Evolutionary conservation across 148 eudicot species (phyloP), one percentile per base, ranked within the genome.

Genomic region (Arbutus unedo): DNA sequence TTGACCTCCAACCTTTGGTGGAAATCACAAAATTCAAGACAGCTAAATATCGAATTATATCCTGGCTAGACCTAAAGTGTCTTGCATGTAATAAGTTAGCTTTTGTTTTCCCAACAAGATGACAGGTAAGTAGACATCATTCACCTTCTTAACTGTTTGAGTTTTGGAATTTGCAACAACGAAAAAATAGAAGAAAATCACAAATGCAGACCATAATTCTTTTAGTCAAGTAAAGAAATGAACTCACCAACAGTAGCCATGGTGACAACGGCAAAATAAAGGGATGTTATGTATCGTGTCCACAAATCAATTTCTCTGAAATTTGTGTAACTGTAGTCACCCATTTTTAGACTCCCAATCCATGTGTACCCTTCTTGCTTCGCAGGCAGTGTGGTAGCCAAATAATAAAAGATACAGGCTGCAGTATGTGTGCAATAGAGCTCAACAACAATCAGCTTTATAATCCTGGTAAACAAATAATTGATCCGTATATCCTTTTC

Each of bases 401-500:
- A 84, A 82, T 88, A 94, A 83, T 96, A 96, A 84, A 96, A 96
- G 79, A 96, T 92, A 86, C 99, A 96, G 9, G 99, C 99, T 70
- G 97, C 99, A 47, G 99, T 96, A 85, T 96, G 99, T 16, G 99
- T 96, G 79, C 97, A 96, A 77, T 96, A 96, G 56, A 96, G 88
- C 74, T 96, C 99, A 82, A 96, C 99, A 51, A 77, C 84, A 53
- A 96, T 86, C 83, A 96, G 95, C 81, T 94, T 96, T 60, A 96
- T 71, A 72, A 92, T 94, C 88, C 98, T 89, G 56, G 98, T 89
- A 66, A 96, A 93, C 62, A 89, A 82, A 80, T 94, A 96, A 62
- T 93, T 96, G 85, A 96, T 89, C 85, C 98, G 89, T n/a, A 94
- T 94, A 83, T 96, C 99, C 89, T 94, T 94, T 87, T 96, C 99